Conservation (phyloP, 768 basidiomycete species). For the Lentinus tigrinus region DNA sequence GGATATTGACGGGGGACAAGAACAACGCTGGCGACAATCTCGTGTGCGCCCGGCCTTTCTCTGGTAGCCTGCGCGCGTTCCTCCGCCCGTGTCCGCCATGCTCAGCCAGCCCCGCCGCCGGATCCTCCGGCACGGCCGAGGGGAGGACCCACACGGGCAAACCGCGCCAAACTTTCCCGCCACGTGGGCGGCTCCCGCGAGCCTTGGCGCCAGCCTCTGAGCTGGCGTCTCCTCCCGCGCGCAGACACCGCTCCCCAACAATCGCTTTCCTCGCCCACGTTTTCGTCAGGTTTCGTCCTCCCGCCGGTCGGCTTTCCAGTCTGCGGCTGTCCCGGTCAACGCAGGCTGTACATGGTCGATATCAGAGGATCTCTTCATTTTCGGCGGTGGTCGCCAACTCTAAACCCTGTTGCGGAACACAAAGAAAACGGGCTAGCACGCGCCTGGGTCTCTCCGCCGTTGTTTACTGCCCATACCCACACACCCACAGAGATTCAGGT, state of each 20-base stretch:
- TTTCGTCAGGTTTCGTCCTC: no score
- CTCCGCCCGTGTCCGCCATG: neutral
- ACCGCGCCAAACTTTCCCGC: slow-evolving; percentile 1
- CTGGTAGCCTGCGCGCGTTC: neutral
- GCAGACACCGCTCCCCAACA: neutral
- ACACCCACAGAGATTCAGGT: no score
- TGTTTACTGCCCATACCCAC: no score
- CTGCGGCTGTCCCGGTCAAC: neutral
- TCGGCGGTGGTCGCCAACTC: neutral
- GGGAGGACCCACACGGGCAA: slow-evolving; percentile 12
- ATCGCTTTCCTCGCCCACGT: neutral
- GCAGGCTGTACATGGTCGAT: neutral
- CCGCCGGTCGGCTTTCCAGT: neutral
- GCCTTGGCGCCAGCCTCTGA: neutral
- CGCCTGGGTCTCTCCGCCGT: no score
- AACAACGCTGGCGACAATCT: neutral
- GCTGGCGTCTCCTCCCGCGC: neutral
- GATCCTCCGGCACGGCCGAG: neutral
- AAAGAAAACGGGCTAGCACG: neutral
- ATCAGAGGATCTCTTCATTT: neutral
- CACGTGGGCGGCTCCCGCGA: neutral
- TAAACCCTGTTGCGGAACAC: no score
- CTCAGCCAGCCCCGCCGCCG: neutral
- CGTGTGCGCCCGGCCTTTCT: neutral
- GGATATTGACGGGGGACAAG: neutral